These are phyloP conservation scores for Synchytrium microbalum DNA, from an alignment of 371 early-diverging fungal genomes.

Conservation along the genomic window DNA sequence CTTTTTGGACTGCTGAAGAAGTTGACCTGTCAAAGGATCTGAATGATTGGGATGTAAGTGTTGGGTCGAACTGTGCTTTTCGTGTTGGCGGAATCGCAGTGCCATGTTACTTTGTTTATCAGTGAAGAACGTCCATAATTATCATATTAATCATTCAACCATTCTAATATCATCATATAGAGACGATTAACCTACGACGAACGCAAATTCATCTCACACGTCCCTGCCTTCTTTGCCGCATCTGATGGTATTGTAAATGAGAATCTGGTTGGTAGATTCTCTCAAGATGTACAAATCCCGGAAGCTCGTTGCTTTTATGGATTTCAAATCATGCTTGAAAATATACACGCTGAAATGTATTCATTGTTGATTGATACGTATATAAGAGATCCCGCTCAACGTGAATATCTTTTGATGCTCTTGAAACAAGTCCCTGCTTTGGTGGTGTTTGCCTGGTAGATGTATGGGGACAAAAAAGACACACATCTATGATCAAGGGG, in stretches of 20 bases:
- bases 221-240: conserved; percentile 99
- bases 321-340: conserved; percentile 99
- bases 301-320: conserved; percentile 99
- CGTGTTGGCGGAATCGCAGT: too few species aligned
- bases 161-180: too few species aligned
- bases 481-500: too few species aligned
- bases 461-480: too few species aligned
- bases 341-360: conserved; percentile 99
- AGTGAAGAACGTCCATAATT: too few species aligned
- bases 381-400: conserved; percentile 84
- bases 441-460: too few species aligned
- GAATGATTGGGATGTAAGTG: conserved; percentile 93
- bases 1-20: conserved; percentile 99
- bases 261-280: conserved; percentile 95
- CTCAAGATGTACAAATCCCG: conserved; percentile 95
- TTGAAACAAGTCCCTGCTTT: conserved; percentile 93
- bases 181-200: conserved; percentile 92
- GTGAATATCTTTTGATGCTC: conserved; percentile 93
- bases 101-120: too few species aligned
- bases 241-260: conserved; percentile 99
- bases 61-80: too few species aligned
- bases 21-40: conserved; percentile 96
- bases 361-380: conserved; percentile 98
- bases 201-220: conserved; percentile 92
- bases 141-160: too few species aligned